Evolutionary conservation across 371 early-diverging fungal genomes (phyloP), one percentile per base, ranked within the genome.

Genomic region (Phascolomyces articulosus): DNA sequence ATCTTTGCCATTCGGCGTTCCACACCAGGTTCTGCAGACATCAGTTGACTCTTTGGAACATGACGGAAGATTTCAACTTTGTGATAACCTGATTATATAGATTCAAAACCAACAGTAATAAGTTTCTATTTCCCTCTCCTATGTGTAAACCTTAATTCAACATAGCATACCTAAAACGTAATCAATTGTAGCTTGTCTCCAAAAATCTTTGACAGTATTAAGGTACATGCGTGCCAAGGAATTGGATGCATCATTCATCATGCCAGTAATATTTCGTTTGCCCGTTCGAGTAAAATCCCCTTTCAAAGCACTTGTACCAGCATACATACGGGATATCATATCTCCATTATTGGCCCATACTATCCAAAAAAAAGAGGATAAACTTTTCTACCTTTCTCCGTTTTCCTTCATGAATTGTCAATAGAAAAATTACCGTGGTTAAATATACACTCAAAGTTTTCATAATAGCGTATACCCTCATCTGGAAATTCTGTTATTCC

Each of bases 221-320:
- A 89, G 83, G 65, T 90, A 91, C 81, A 92, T 79, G 29, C 91
- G 72, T 7, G 90, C 82, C 31, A 91, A 67, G 9, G 90, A 89
- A 60, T 88, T 89, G 44, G 90, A 84, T 6, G 88, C 91, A 71
- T 92, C 92, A 57, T 90, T 90, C 73, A 91, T 78, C 77, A 92
- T 82, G 20, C 90, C 90, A 28, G 85, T 84, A 10, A 90, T 68
- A 57, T 90, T 90, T 38, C 90, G 75, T 66, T 87, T 89, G 8
- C 88, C 91, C 6, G 88, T 87, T 65, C 82, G 78, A 16, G 92
- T 90, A 53, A 91, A 83, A 63, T 91, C 88, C 2, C 88, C 86
- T 62, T 91, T 91, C 59, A 92, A 70, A 3, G 93, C 92, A 58
- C 86, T 86, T 7, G 95, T 87, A 16, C 88, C 88, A 20, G 88